Base-by-base conservation (phyloP, 129 eudicot genomes). In the Saposhnikovia divaricata region DNA sequence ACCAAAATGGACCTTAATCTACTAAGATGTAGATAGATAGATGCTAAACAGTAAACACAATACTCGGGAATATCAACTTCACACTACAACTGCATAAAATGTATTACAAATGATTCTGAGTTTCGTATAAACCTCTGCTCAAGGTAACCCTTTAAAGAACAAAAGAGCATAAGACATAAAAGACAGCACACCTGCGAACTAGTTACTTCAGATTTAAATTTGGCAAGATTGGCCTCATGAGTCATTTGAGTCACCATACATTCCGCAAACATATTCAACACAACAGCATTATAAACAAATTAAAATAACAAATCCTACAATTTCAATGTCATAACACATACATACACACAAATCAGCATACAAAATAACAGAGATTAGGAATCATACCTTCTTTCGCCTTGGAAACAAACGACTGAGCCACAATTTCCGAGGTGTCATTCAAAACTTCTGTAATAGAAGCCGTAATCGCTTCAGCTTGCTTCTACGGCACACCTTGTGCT, bases 381-480 rank as follows among this genome's bases (percentile, higher is more conserved):
- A 57, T 74, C 88, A 77, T 72, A 89, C 98, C 84, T 84, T 89
- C 83, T 91, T 94, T 96, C 48, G 77, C 86, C 88, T 85, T 88
- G 61, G 96, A 85, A 72, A 91, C 96, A 77, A 94, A 94, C 42
- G 93, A 90, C 19, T 90, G 86, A 63, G 96, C 91, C 81, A 91
- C 92, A 39, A 0, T 91, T 78, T 92, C 98, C 81, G 87, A 84
- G 72, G 93, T 90, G 50, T 94, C 97, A 82, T 90, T 91, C 82
- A 91, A 81, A 81, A 70, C 34, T 31, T 9, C 98, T 79, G 91
- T 94, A 10, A 91, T 85, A 31, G 97, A 89, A 63, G 88, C 81
- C 6, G 98, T 91, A 8, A 94, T 90, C 0, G 91, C 98, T 57
- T 94, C 98, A 0, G 98, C 98, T 75, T 94, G 98, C 90, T 94